Evolutionary conservation across 1,139 yeast species (phyloP).

Genomic region (Suhomyces yuchorum): DNA sequence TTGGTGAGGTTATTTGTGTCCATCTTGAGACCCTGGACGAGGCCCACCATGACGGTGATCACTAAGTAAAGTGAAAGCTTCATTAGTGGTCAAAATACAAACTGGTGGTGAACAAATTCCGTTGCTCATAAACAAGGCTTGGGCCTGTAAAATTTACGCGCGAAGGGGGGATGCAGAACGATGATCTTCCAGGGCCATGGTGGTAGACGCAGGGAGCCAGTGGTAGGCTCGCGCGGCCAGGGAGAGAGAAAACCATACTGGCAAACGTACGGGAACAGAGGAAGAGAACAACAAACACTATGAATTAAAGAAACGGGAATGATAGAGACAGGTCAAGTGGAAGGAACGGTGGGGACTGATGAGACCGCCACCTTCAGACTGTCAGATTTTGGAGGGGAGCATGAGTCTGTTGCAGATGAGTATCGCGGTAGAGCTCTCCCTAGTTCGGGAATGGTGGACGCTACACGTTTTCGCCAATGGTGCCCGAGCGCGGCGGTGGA

Average conservation of each 20-base stretch:
- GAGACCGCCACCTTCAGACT: too few relatives aligned
- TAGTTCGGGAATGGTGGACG: too few relatives aligned
- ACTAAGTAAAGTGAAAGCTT: constrained; percentile 7
- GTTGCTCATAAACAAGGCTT: constrained; percentile 4
- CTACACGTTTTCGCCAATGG: not conserved
- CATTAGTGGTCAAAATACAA: constrained; percentile 4
- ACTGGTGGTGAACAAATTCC: not conserved
- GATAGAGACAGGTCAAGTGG: too few relatives aligned
- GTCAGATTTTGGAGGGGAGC: too few relatives aligned
- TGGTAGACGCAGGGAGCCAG: not conserved
- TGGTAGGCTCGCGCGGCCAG: not conserved
- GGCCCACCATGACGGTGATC: constrained; percentile 7
- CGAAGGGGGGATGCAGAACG: constrained; percentile 1
- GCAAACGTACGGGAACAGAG: too few relatives aligned
- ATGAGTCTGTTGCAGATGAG: too few relatives aligned
- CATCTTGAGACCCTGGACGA: constrained; percentile 28
- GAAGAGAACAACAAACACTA: not conserved
- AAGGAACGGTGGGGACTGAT: too few relatives aligned
- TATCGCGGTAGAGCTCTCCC: too few relatives aligned
- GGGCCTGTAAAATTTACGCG: constrained; percentile 1
- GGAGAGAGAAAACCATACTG: too few relatives aligned
- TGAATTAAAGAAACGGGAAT: too few relatives aligned
- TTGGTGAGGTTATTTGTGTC: constrained; percentile 43
- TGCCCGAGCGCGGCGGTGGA: too few relatives aligned
- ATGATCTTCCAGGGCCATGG: not conserved